Conservation (phyloP, 2,329 filamentous ascomycete genomes). For the Botrytis elliptica region DNA sequence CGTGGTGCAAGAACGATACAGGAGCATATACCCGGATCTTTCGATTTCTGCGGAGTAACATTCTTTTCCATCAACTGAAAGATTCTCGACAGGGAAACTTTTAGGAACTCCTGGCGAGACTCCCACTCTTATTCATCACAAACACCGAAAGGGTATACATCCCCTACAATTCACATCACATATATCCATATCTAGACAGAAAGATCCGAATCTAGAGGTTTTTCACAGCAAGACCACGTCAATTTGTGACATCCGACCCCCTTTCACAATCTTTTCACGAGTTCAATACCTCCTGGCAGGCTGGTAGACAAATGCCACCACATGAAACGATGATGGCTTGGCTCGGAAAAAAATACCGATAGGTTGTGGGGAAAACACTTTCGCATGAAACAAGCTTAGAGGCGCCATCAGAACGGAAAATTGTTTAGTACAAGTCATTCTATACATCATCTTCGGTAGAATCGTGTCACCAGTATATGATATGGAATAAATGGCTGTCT, state of each 20-base stretch:
- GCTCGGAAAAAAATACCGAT: slow-evolving; percentile 1
- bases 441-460: background rate
- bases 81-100: background rate
- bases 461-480: background rate
- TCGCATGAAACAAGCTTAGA: slow-evolving; percentile 16
- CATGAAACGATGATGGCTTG: slow-evolving; percentile 15
- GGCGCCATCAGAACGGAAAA: background rate
- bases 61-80: background rate
- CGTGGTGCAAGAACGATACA: background rate
- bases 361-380: background rate
- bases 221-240: background rate
- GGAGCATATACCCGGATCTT: slow-evolving; percentile 6
- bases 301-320: slow-evolving; percentile 1
- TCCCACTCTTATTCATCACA: slow-evolving; percentile 2
- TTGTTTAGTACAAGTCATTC: background rate
- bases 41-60: background rate
- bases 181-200: background rate
- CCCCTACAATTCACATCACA: background rate
- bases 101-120: background rate
- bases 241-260: background rate
- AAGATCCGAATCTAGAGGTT: background rate
- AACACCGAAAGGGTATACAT: background rate
- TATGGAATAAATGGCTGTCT: background rate
- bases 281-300: background rate
- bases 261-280: background rate